Evolutionary conservation across 1,284 basidiomycete species (phyloP).

Genomic region (Ganoderma sinense): DNA sequence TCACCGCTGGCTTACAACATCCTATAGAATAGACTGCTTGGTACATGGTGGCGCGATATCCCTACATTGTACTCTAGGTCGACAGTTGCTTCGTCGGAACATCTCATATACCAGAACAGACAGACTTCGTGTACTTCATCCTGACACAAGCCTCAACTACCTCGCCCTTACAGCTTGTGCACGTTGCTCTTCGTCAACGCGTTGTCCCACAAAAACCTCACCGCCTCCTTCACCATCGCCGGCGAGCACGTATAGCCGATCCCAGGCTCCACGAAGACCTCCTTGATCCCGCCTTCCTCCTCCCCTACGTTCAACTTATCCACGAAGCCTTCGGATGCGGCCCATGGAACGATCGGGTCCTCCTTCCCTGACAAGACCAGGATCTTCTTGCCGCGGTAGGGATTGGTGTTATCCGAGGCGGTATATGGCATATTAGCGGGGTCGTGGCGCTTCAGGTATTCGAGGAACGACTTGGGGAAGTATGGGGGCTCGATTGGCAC

Average conservation of each 20-base stretch:
- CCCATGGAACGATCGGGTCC: constrained; percentile 67
- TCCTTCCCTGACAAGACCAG: constrained; percentile 68
- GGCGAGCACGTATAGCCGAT: constrained; percentile 61
- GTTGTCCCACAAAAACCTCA: constrained; percentile 49
- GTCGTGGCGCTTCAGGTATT: constrained; percentile 53
- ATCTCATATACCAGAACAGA: background rate
- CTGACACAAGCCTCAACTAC: background rate
- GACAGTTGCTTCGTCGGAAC: background rate
- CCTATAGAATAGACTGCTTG: background rate
- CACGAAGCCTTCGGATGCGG: constrained; percentile 57
- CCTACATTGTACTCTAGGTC: constrained; percentile 10
- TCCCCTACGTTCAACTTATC: constrained; percentile 56
- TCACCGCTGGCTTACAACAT: background rate
- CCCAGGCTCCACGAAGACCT: constrained; percentile 53
- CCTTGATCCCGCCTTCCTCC: constrained; percentile 50
- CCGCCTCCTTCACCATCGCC: constrained; percentile 57
- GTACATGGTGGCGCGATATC: background rate
- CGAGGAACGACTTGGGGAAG: constrained; percentile 63
- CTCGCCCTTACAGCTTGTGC: background rate
- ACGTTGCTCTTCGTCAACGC: constrained; percentile 20
- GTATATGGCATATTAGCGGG: constrained; percentile 50
- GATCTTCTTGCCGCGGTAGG: constrained; percentile 74
- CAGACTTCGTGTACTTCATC: background rate
- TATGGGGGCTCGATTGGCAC: constrained; percentile 61
- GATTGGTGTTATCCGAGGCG: constrained; percentile 49